Base-by-base conservation (phyloP, 768 basidiomycete species). In the Kockovaella imperatae region DNA sequence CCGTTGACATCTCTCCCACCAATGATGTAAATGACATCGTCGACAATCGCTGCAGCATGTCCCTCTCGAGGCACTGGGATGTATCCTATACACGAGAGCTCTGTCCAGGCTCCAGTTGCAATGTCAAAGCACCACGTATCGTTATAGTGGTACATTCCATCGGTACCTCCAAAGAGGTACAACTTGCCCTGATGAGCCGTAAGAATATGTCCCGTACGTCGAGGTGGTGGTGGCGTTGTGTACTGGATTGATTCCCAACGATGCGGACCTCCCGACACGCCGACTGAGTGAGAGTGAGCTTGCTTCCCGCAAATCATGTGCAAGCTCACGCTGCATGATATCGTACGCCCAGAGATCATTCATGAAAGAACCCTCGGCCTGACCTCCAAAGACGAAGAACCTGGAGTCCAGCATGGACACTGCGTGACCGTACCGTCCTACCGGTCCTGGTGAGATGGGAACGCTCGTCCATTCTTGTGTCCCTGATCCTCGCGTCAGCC, bases 141-240 rank as follows among this genome's bases (percentile, higher is more conserved):
- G 70, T 97, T 99, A 74, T 99, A 99, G 68, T 97, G 95, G 72
- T 85, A 97, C 67, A 84, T 82, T n/a, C 91, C 91, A 66, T 99
- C 95, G 11, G 95, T 99, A 39, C 95, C 95, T 26, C 95, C 95
- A 59, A 99, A 97, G 84, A 95, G 75, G 60, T 88, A 81, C 47
- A 97, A 79, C 52, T 82, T 83, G 65, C 91, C 86, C 43, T 82
- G 83, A 60, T 78, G 77, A 3, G 88, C 82, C 32, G 95, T 78
- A 64, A 85, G 85, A 52, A 87, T 79, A 73, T 99, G 95, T 24
- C 95, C 93, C 1, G 95, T 95, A 54, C 95, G 79, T 38, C 80
- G 79, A 5, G 91, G 84, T 17, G 86, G 62, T 47, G 67, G 80
- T 34, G 79, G 61, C 39, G 78, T 76, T 38, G 24, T 73, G 68